These are phyloP conservation scores for Ormosia emarginata DNA, from an alignment of 306 rosid species.

Conservation along the genomic window DNA sequence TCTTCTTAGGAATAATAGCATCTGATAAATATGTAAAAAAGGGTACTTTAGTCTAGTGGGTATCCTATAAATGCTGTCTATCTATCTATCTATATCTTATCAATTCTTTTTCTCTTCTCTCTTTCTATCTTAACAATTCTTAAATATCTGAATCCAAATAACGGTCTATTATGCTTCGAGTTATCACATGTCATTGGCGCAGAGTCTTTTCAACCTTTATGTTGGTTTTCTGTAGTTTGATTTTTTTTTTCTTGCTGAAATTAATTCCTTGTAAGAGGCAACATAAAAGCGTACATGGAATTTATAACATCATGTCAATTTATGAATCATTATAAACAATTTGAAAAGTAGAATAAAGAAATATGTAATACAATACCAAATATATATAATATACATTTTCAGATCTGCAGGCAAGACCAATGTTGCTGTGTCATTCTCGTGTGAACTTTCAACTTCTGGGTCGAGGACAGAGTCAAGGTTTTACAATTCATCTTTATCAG, in stretches of 20 bases:
- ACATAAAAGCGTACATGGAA: neutral
- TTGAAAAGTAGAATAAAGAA: neutral
- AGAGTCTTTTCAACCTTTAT: neutral
- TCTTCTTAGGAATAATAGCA: conserved; percentile 6
- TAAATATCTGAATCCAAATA: conserved; percentile 19
- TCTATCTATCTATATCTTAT: no score
- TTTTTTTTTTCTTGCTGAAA: conserved; percentile 4
- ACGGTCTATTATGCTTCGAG: neutral
- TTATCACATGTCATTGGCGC: neutral
- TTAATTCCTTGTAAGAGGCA: conserved; percentile 11
- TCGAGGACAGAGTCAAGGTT: conserved; percentile 40
- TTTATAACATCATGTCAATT: neutral
- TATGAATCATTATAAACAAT: neutral
- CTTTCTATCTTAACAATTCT: neutral
- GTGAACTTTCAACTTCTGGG: conserved; percentile 57
- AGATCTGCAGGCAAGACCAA: conserved; percentile 90
- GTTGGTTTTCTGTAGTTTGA: neutral
- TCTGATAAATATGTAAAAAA: neutral
- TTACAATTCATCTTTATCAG: conserved; percentile 68
- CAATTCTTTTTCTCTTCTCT: neutral
- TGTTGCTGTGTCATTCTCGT: conserved; percentile 64
- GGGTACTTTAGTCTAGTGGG: neutral
- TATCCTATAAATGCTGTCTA: neutral
- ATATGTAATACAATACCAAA: neutral
- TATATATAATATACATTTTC: neutral